Percentiles rank a stretch among this genome's conserved stretches.
Conservation (phyloP, 148 eudicot genomes). For the Beta vulgaris region DNA sequence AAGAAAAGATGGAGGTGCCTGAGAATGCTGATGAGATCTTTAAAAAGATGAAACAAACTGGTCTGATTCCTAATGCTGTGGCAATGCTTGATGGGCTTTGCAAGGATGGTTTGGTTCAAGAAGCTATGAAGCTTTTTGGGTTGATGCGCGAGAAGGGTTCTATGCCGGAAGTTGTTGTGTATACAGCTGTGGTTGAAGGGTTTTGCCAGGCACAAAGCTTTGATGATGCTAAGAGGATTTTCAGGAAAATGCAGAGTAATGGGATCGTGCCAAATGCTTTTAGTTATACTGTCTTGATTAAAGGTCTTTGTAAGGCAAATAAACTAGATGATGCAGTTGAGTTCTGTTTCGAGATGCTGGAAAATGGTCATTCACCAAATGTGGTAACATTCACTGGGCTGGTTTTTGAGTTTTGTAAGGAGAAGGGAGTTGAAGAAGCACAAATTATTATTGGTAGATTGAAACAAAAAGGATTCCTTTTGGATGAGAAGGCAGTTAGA, state of each 20-base stretch:
- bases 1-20: conserved; percentile 37
- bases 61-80: conserved; percentile 87
- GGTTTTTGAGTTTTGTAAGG: conserved; percentile 70
- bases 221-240: conserved; percentile 75
- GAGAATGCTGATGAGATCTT: conserved; percentile 76
- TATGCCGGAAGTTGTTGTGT: conserved; percentile 86
- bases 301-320: conserved; percentile 53
- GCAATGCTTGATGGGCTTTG: conserved; percentile 94
- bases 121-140: conserved; percentile 86
- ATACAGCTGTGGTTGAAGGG: conserved; percentile 91
- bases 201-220: conserved; percentile 75
- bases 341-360: conserved; percentile 69
- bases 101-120: conserved; percentile 84
- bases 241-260: conserved; percentile 75
- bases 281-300: conserved; percentile 61
- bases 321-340: conserved; percentile 72
- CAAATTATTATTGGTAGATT: conserved; percentile 35
- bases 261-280: conserved; percentile 75
- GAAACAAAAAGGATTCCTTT: conserved; percentile 57
- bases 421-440: conserved; percentile 81
- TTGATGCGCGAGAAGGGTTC: conserved; percentile 88
- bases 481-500: conserved; percentile 69
- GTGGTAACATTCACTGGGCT: conserved; percentile 55
- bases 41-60: conserved; percentile 83
- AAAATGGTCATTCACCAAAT: conserved; percentile 77